Base-by-base conservation (phyloP, 2,329 filamentous ascomycete species). In the Balansia obtecta region DNA sequence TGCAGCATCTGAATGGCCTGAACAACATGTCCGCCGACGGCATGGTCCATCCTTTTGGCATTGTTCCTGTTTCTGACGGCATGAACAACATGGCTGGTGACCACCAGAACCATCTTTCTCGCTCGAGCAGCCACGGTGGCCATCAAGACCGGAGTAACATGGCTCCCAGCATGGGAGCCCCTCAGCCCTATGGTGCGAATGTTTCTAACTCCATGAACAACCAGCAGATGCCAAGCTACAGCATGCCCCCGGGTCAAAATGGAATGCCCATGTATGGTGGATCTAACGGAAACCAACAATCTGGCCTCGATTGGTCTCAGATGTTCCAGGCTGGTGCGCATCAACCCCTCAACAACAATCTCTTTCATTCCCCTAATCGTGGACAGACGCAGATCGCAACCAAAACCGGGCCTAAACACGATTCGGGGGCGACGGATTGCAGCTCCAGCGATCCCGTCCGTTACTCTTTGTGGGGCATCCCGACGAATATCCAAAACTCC, bases 321-420 rank as follows among this genome's bases (percentile, higher is more conserved):
- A 85, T 88, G 80, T 87, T 87, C 73, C 83, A 83, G 72, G 69
- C 82, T 72, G 82, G 81, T 76, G 75, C 79, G 71, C 79, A 83
- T 68, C 73, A 80, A 69, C 72, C 75, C 68, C 76, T 78, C 72
- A 77, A 73, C 69, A 71, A 71, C 73, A 76, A 64, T 81, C 78
- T 70, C 71, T 52, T 56, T 54, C 52, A 49, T 50, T 47, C 74
- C 66, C 70, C 82, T 75, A 83, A 83, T 74, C 73, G 77, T 76
- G 75, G 77, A 68, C 76, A 82, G 71, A 80, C 74, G 68, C 82
- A 82, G 75, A 84, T 79, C 73, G 75, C 72, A 73, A 79, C 77
- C 74, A 85, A 83, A 75, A 73, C 71, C 70, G 83, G 82, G 69
- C 78, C 75, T 74, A 79, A 73, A 65, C 65, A 71, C 64, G 71